Conservation (phyloP, 129 eudicot species). For the Glebionis coronaria region DNA sequence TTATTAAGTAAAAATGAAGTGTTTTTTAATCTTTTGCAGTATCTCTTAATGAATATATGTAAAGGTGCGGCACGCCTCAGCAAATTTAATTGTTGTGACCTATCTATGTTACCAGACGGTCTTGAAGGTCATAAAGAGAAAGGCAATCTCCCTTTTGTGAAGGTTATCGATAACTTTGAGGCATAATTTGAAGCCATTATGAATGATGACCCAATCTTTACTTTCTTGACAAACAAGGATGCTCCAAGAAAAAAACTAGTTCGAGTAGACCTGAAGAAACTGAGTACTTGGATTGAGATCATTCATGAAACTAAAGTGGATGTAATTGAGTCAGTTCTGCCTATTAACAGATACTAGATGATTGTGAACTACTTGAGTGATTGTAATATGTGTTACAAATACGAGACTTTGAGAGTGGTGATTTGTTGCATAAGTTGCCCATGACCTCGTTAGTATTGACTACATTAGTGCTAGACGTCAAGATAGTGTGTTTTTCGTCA, state of each 20-base stretch:
- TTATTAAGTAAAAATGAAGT: not conserved
- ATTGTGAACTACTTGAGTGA: constrained; percentile 77
- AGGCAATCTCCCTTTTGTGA: constrained; percentile 61
- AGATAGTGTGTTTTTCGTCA: constrained; percentile 52
- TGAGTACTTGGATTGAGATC: constrained; percentile 57
- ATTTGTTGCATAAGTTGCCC: constrained; percentile 60
- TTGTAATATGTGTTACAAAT: constrained; percentile 73
- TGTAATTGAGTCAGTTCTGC: constrained; percentile 64
- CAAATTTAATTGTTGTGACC: constrained; percentile 73
- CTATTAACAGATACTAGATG: constrained; percentile 56
- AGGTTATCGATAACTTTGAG: constrained; percentile 70
- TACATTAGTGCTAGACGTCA: constrained; percentile 59
- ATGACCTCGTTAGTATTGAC: constrained; percentile 68
- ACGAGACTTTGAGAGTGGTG: constrained; percentile 66
- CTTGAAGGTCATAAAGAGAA: constrained; percentile 53
- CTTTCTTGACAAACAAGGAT: constrained; percentile 77
- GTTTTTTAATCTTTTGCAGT: constrained; percentile 46
- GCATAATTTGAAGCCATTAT: constrained; percentile 58
- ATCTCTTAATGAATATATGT: constrained; percentile 53
- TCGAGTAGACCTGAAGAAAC: constrained; percentile 66
- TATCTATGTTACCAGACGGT: constrained; percentile 54
- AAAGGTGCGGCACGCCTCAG: constrained; percentile 58
- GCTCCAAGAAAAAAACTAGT: constrained; percentile 77
- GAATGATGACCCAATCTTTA: constrained; percentile 65
- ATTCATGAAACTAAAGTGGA: constrained; percentile 61